A percentile compares a stretch with the other conserved stretches of the same genome.
phyloP scores from a whole-genome alignment of 2,329 filamentous ascomycete genomes.

The Alternaria burnsii region DNA sequence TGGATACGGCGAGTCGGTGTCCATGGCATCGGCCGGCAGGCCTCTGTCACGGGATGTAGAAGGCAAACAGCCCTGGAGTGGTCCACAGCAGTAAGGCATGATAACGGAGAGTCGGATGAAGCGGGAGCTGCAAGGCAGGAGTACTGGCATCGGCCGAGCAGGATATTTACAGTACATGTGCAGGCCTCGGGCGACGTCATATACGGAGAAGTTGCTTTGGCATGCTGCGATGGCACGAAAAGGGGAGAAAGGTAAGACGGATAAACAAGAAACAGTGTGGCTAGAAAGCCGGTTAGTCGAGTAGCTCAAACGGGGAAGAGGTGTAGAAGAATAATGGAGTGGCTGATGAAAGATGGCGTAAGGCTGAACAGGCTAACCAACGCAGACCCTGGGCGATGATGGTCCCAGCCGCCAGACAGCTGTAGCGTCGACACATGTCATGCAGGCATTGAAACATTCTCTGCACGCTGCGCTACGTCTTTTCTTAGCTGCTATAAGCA shows the following conservation, averaged over 20 bases:
- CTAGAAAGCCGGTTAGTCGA: background rate
- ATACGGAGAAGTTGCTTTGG: background rate
- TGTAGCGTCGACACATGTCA: slow-evolving; percentile 11
- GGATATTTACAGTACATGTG: background rate
- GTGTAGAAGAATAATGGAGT: slow-evolving; percentile 1
- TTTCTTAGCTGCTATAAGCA: background rate
- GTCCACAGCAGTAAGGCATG: background rate
- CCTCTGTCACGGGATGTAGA: background rate
- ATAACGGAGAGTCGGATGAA: background rate
- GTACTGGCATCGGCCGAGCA: background rate
- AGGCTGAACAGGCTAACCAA: slow-evolving; percentile 13
- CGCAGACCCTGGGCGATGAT: slow-evolving; percentile 8
- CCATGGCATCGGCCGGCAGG: background rate
- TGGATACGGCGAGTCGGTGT: background rate
- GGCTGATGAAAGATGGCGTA: slow-evolving; percentile 18
- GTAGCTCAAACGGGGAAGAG: background rate
- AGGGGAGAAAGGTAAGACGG: background rate
- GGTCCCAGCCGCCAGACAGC: slow-evolving; percentile 17
- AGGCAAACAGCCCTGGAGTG: background rate
- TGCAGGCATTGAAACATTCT: slow-evolving; percentile 1
- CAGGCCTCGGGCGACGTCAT: background rate
- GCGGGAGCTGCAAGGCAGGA: background rate
- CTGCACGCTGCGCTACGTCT: background rate
- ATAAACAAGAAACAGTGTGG: background rate
- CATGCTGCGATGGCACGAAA: background rate